Evolutionary conservation across 129 eudicot species (phyloP), one percentile per base, ranked within the genome.

Genomic region (Lactuca saligna): DNA sequence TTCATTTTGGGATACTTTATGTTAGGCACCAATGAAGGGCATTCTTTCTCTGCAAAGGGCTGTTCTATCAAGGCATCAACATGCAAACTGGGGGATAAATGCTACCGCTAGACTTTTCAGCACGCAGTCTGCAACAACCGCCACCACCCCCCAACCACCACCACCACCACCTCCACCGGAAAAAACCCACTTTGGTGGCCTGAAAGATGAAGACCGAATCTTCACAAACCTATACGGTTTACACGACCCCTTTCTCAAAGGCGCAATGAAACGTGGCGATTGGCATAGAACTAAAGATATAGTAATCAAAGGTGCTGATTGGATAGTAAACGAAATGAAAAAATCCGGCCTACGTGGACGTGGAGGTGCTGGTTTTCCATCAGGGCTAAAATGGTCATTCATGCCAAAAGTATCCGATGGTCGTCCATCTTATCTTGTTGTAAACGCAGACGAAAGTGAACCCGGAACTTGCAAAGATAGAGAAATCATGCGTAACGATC

Each of bases 321-420:
- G 98, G 98, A 93, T 93, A 3, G 95, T 93, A 41, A 87, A 81
- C 54, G 98, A 94, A 75, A 89, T 94, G 88, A 94, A 94, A 81
- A 89, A 89, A 44, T 94, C 99, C 16, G 99, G 99, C 35, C 82
- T 94, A 31, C 92, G 97, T 46, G 99, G 99, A 39, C 97, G 99
- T 73, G 99, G 99, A 80, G 99, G 99, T 44, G 99, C 99, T 55
- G 99, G 99, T 38, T 94, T 94, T 67, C 95, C 99, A 33, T 89
- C 99, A 41, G 99, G 99, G 25, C 93, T 94, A 7, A 94, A 94
- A 69, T 94, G 99, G 99, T 89, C 97, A 4, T 94, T 94, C 70
- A 94, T 94, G 99, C 99, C 99, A 13, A 94, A 94, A 72, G 84
- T 78, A 8, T 81, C 99, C 29, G 97, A 89, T 72, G 97, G 97